Conservation (phyloP, 1,284 basidiomycete species). For the Tilletia caries region DNA sequence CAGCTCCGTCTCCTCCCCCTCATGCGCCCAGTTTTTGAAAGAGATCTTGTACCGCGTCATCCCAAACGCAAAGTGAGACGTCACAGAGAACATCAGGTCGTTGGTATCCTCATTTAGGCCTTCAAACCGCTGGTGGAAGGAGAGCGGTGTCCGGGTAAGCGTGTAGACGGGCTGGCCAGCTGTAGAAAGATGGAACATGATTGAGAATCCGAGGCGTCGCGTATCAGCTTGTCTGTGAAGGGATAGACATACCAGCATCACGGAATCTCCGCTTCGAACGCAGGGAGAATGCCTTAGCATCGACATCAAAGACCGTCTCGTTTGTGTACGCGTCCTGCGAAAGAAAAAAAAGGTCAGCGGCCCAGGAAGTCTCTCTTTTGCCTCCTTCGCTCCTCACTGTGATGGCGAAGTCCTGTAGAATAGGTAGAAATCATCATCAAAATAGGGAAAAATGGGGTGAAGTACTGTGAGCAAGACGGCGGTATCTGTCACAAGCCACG, state of each 20-base stretch:
- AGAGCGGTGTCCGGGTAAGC: conserved; percentile 4
- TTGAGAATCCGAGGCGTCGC: too few species aligned
- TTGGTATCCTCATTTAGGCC: not conserved
- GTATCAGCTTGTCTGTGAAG: not conserved
- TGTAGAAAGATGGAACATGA: not conserved
- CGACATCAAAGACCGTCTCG: not conserved
- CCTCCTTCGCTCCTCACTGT: not conserved
- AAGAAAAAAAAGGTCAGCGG: not conserved
- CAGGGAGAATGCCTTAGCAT: not conserved
- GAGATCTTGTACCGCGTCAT: conserved; percentile 6
- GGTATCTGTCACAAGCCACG: too few species aligned
- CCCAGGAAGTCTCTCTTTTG: too few species aligned
- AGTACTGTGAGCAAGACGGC: too few species aligned
- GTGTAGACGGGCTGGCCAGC: conserved; percentile 1
- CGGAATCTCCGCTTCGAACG: not conserved
- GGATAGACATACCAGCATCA: not conserved
- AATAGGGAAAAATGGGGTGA: too few species aligned
- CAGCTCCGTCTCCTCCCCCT: not conserved
- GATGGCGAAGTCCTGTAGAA: not conserved
- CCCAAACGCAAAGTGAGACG: conserved; percentile 7
- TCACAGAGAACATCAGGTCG: conserved; percentile 5
- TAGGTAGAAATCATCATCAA: too few species aligned
- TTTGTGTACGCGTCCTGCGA: conserved; percentile 3
- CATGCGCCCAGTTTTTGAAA: conserved; percentile 2
- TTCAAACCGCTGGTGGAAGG: not conserved